Base-by-base conservation (phyloP, 495 filamentous ascomycete genomes). In the Pseudotulostoma volvatum region DNA sequence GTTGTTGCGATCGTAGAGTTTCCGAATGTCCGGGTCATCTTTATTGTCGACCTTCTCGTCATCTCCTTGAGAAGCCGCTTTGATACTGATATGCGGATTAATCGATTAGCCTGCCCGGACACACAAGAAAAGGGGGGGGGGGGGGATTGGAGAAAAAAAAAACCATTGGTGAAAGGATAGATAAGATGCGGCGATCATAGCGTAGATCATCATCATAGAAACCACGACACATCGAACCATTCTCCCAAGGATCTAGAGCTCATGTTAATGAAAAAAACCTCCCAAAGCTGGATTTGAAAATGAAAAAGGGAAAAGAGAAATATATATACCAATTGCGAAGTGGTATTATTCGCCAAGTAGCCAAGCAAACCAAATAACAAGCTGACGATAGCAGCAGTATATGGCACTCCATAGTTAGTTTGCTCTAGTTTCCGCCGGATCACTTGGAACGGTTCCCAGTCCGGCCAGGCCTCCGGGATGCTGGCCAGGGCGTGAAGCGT, bases 191-290 rank as follows among this genome's bases (percentile, higher is more conserved):
- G 62, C 67, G 30, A 67, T 63, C 18, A 57, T 48, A 7, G 52
- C 43, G 39, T 65, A 69, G 11, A 59, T 52, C 13, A 67, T 56
- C n/a, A 66, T 44, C 38, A 54, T 57, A 4, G 64, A 66, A 0
- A 66, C 60, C 3, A 60, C 62, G 18, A 55, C 58, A 44, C 65
- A 66, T 32, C 56, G 57, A 9, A 62, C 57, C 2, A 69, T 50
- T 4, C 53, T 41, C 13, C 52, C 52, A 9, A 56, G 43, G 7
- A 46, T 20, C 47, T 50, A 23, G 2, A 14, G 23, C 15, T 14
- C 2, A 16, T 7, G 18, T n/a, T n/a, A 16, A 2, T 25, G 14
- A 47, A 9, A 59, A 38, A 37, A 9, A 5, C 23, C n/a, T n/a
- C n/a, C n/a, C n/a, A n/a, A n/a, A n/a, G n/a, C n/a, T n/a, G n/a